These are phyloP conservation scores for Circinella minor DNA, from an alignment of 371 early-diverging fungal species.

Conservation along the genomic window DNA sequence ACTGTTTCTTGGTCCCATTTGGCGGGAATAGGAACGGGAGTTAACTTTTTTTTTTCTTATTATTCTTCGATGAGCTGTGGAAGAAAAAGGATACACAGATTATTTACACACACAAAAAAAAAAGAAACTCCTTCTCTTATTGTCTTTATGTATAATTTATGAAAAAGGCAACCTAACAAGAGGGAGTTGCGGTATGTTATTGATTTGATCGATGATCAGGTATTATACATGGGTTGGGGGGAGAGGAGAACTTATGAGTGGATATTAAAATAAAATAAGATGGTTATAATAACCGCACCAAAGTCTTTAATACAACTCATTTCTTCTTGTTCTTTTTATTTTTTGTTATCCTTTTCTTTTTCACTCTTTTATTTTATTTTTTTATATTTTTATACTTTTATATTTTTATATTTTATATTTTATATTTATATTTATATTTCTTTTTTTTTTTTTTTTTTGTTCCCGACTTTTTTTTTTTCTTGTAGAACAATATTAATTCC, in stretches of 20 bases:
- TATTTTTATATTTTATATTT: background rate
- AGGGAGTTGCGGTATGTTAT: background rate
- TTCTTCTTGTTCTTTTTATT: too few species aligned
- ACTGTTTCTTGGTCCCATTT: background rate
- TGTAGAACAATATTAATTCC: slow-evolving; percentile 9
- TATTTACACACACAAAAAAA: too few species aligned
- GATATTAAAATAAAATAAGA: too few species aligned
- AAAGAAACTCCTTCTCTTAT: background rate
- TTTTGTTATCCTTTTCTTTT: background rate
- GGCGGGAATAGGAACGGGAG: slow-evolving; percentile 13
- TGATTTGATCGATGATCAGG: too few species aligned
- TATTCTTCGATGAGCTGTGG: background rate
- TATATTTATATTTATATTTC: background rate
- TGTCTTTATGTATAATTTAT: background rate
- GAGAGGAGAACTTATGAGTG: too few species aligned
- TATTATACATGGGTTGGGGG: background rate
- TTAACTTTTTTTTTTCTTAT: background rate
- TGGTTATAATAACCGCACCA: too few species aligned
- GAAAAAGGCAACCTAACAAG: slow-evolving; percentile 3
- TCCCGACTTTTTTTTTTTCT: slow-evolving; percentile 11
- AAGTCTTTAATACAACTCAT: too few species aligned
- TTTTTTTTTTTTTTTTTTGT: slow-evolving; percentile 9
- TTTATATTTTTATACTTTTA: background rate
- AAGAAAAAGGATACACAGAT: too few species aligned
- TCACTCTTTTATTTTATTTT: background rate